Percentiles rank a stretch among this genome's conserved stretches.
phyloP scores from a whole-genome alignment of 139 green algal species.

The Tetraselmis striata region DNA sequence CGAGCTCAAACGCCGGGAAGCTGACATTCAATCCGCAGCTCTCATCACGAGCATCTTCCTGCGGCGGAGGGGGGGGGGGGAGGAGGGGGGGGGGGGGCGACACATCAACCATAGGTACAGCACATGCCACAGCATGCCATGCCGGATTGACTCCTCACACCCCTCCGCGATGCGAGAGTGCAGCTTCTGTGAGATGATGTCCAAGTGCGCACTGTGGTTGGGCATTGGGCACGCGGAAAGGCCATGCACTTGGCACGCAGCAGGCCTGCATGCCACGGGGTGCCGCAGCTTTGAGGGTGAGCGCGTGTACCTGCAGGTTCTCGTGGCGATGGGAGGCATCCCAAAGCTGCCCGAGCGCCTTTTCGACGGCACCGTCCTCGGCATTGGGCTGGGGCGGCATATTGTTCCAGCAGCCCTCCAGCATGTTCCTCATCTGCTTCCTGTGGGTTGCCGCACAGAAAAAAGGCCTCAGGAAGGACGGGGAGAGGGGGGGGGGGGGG shows the following conservation, averaged over 20 bases:
- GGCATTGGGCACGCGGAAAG: no score
- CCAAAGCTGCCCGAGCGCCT: neutral
- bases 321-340: neutral
- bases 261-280: no score
- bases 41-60: neutral
- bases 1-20: neutral
- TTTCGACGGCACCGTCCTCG: neutral
- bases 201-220: no score
- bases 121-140: neutral
- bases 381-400: neutral
- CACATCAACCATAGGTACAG: neutral
- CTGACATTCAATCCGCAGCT: neutral
- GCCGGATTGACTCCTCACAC: neutral
- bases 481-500: no score
- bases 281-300: no score
- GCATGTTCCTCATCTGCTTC: neutral
- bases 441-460: no score
- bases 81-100: neutral
- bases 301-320: neutral
- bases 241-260: no score
- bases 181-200: no score
- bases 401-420: neutral
- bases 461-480: no score
- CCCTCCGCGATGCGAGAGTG: no score
- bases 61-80: no score